Evolutionary conservation across 148 eudicot genomes (phyloP).

Genomic region (Polygonum aviculare): DNA sequence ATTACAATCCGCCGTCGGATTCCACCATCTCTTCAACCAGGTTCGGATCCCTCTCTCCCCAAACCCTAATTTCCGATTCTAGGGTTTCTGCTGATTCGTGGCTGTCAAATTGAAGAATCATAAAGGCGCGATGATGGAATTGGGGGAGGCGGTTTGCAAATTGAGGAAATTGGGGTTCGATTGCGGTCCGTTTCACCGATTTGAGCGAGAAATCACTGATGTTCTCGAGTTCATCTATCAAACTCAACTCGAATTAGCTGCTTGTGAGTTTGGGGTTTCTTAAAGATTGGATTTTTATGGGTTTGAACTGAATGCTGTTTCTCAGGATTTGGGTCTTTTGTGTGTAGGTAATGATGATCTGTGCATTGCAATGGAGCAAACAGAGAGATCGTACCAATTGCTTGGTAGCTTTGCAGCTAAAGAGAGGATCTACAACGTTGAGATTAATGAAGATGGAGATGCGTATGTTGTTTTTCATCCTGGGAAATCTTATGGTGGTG

Average conservation of each 20-base stretch:
- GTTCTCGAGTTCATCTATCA: slow-evolving; percentile 80
- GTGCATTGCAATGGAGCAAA: slow-evolving; percentile 68
- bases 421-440: slow-evolving; percentile 40
- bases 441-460: slow-evolving; percentile 19
- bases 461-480: slow-evolving; percentile 44
- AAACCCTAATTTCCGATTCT: neutral
- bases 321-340: too few relatives aligned
- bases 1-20: slow-evolving; percentile 78
- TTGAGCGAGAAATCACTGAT: slow-evolving; percentile 68
- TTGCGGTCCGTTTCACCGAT: slow-evolving; percentile 55
- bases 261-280: slow-evolving; percentile 40
- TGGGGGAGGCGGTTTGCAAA: slow-evolving; percentile 77
- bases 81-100: neutral
- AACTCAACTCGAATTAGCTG: slow-evolving; percentile 81
- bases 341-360: slow-evolving; percentile 58
- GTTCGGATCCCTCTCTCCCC: slow-evolving; percentile 14
- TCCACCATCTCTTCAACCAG: slow-evolving; percentile 84
- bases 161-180: slow-evolving; percentile 55
- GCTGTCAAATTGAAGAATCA: slow-evolving; percentile 42
- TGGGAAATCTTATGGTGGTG: slow-evolving; percentile 23
- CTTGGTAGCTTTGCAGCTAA: slow-evolving; percentile 70
- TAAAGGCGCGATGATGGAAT: slow-evolving; percentile 89
- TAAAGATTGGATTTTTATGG: too few relatives aligned
- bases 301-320: too few relatives aligned
- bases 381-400: slow-evolving; percentile 78